phyloP scores from a whole-genome alignment of 345 rosid species.

The Euphorbia pulcherrima region DNA sequence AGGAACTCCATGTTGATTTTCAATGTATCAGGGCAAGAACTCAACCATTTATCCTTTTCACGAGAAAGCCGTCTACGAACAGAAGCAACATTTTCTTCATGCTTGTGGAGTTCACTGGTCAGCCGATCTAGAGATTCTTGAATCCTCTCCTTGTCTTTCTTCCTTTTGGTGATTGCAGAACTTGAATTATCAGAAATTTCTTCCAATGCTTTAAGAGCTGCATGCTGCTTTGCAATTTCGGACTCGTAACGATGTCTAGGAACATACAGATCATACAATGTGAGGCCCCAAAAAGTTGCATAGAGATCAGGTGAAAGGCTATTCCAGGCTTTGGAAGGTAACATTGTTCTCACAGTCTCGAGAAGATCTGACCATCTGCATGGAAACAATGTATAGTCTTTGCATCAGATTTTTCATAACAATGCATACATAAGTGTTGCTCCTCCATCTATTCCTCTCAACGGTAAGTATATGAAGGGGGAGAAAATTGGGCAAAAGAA shows the following conservation, averaged over 20 bases:
- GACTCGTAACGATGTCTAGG: conserved; percentile 90
- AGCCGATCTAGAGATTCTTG: conserved; percentile 97
- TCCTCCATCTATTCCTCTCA: not conserved
- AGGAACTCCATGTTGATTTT: conserved; percentile 99
- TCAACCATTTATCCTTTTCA: conserved; percentile 96
- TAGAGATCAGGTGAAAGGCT: conserved; percentile 98
- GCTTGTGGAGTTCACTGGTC: conserved; percentile 72
- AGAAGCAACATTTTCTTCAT: conserved; percentile 93
- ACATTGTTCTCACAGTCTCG: conserved; percentile 75
- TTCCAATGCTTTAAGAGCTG: conserved; percentile 91
- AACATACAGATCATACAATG: conserved; percentile 94
- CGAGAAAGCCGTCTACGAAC: conserved; percentile 79
- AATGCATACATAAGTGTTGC: not conserved
- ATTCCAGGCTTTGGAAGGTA: conserved; percentile 97
- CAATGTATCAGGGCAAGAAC: conserved; percentile 95
- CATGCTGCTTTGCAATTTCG: conserved; percentile 90
- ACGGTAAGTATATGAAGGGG: not conserved
- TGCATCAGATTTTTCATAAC: not conserved
- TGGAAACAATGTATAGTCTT: not conserved
- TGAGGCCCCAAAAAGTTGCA: conserved; percentile 97
- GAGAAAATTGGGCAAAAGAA: conserved; percentile 7
- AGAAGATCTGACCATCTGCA: conserved; percentile 98
- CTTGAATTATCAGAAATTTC: conserved; percentile 93
- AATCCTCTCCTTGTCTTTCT: conserved; percentile 98
- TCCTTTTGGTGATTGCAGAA: conserved; percentile 89